Percentiles rank a stretch among this genome's conserved stretches.
Conservation (phyloP, 176 grass and related monocot species). For the Oryza longistaminata region DNA sequence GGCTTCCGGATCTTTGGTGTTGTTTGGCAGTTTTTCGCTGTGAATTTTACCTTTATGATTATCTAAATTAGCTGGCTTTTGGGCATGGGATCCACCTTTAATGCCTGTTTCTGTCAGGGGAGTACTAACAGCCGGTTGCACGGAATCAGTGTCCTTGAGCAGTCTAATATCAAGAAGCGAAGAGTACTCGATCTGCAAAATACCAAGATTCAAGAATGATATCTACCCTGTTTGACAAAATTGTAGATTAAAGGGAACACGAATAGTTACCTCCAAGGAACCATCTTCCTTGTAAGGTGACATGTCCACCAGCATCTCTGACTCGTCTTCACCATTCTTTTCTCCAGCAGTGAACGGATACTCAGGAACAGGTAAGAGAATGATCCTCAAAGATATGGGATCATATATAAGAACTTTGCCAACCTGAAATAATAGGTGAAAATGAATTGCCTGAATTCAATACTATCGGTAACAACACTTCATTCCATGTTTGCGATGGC, state of each 20-base stretch:
- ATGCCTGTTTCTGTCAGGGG: constrained; percentile 29
- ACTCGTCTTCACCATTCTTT: constrained; percentile 36
- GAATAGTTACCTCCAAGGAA: constrained; percentile 81
- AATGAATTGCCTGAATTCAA: constrained; percentile 18
- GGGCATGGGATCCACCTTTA: background rate
- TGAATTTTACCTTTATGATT: constrained; percentile 34
- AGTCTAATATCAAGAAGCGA: constrained; percentile 81
- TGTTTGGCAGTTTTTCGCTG: constrained; percentile 26
- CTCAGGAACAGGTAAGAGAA: constrained; percentile 66
- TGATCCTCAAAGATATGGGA: constrained; percentile 60
- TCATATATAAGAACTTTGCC: constrained; percentile 87
- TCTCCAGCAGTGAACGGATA: constrained; percentile 57
- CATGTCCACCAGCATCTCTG: constrained; percentile 31
- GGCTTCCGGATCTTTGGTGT: constrained; percentile 8
- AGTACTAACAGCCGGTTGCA: constrained; percentile 20
- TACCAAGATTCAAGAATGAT: constrained; percentile 9
- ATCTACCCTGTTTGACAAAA: background rate
- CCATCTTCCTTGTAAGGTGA: constrained; percentile 88
- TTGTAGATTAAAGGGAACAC: background rate
- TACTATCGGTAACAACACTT: background rate
- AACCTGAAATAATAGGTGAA: constrained; percentile 54
- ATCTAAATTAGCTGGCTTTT: constrained; percentile 12
- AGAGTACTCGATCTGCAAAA: constrained; percentile 77
- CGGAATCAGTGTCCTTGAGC: constrained; percentile 45
- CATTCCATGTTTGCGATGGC: background rate